Percentiles rank a stretch among this genome's conserved stretches.
phyloP scores from a whole-genome alignment of 1,284 basidiomycete species.

The Microbotryum scabiosae region DNA sequence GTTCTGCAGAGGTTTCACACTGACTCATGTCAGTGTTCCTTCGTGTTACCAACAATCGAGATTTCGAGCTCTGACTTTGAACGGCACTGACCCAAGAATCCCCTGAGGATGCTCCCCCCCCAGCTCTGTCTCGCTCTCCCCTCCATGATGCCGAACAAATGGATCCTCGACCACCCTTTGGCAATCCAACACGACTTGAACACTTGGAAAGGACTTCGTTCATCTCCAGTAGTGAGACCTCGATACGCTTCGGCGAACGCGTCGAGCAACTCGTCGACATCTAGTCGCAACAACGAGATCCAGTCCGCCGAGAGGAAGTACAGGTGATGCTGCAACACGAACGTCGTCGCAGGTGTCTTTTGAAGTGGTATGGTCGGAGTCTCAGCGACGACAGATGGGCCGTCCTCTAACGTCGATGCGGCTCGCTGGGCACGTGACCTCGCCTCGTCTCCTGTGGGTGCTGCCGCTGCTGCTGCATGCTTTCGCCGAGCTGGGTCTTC shows the following conservation, averaged over 20 bases:
- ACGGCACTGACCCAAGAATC: slow-evolving; percentile 5
- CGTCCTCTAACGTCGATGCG: too few relatives aligned
- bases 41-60: neutral
- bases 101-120: slow-evolving; percentile 8
- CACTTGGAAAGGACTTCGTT: slow-evolving; percentile 1
- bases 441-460: too few relatives aligned
- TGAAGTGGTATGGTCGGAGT: slow-evolving; percentile 1
- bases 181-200: slow-evolving; percentile 8
- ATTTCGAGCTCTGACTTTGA: neutral
- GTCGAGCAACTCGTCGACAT: slow-evolving; percentile 7
- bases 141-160: slow-evolving; percentile 6
- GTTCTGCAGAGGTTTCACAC: neutral
- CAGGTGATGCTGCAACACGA: neutral
- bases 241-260: neutral
- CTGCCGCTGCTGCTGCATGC: too few relatives aligned
- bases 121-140: slow-evolving; percentile 1
- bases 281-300: slow-evolving; percentile 6
- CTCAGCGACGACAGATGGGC: neutral
- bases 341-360: neutral
- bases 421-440: too few relatives aligned
- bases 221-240: too few relatives aligned
- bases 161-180: slow-evolving; percentile 7
- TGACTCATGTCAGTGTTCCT: too few relatives aligned
- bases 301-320: slow-evolving; percentile 13
- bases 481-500: too few relatives aligned